Conservation (phyloP, 2,329 filamentous ascomycete species). For the Nemania abortiva region DNA sequence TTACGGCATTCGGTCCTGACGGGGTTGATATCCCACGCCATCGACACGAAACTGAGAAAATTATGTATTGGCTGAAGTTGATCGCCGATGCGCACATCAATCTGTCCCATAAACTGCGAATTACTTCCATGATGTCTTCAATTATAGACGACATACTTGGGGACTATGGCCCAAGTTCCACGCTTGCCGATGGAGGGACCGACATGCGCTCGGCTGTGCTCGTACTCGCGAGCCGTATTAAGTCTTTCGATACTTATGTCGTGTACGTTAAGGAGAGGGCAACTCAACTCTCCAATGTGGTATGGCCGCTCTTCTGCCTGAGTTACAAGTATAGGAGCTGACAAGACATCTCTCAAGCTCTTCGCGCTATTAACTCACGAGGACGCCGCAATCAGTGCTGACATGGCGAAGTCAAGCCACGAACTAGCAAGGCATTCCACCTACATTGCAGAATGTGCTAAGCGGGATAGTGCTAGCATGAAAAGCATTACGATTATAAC, state of each 20-base stretch:
- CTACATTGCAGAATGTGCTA: neutral
- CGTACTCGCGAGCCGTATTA: neutral
- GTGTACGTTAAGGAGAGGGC: conserved; percentile 11
- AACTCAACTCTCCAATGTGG: neutral
- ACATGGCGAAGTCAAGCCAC: conserved; percentile 16
- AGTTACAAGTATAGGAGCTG: neutral
- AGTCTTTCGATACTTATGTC: conserved; percentile 3
- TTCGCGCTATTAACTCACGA: conserved; percentile 20
- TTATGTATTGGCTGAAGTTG: conserved; percentile 7
- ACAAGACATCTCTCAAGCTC: neutral
- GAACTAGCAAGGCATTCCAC: neutral
- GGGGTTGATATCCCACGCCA: neutral
- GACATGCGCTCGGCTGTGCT: neutral
- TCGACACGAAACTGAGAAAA: conserved; percentile 8
- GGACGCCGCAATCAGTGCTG: neutral
- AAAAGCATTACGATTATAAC: conserved; percentile 15
- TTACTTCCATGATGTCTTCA: neutral
- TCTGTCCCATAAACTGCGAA: conserved; percentile 1
- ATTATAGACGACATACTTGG: neutral
- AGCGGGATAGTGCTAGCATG: conserved; percentile 13
- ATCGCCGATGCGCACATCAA: conserved; percentile 5
- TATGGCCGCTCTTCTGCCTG: neutral
- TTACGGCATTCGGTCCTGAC: conserved; percentile 4
- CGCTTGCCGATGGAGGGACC: too few relatives aligned
- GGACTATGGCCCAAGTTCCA: neutral